phyloP scores from a whole-genome alignment of 2,329 filamentous ascomycete species.

The Hawksworthiomyces lignivorus region DNA sequence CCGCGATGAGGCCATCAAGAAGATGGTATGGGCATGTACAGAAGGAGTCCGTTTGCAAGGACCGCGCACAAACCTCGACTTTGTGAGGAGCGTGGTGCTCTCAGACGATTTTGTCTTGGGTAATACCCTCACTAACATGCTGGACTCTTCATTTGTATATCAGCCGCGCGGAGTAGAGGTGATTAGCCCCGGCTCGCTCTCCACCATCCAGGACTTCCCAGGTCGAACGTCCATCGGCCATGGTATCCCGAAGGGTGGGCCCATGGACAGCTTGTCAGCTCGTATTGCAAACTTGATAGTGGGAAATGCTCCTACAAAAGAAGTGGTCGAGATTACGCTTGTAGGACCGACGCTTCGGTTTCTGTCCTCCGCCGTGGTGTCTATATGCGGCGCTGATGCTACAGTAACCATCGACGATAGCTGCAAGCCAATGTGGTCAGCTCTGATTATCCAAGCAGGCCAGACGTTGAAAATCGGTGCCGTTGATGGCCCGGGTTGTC shows the following conservation, averaged over 20 bases:
- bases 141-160: too few species aligned
- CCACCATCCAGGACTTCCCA: slow-evolving; percentile 36
- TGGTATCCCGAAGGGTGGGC: slow-evolving; percentile 51
- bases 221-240: slow-evolving; percentile 48
- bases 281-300: slow-evolving; percentile 52
- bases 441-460: too few species aligned
- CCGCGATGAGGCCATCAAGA: slow-evolving; percentile 32
- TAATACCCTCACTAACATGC: slow-evolving; percentile 48
- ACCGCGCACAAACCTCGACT: slow-evolving; percentile 50
- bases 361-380: slow-evolving; percentile 43
- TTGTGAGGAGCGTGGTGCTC: slow-evolving; percentile 41
- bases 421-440: slow-evolving; percentile 15
- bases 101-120: slow-evolving; percentile 38
- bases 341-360: slow-evolving; percentile 53
- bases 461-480: too few species aligned
- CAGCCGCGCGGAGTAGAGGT: slow-evolving; percentile 48
- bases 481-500: too few species aligned
- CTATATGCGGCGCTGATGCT: slow-evolving; percentile 49
- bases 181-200: neutral
- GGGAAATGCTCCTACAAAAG: slow-evolving; percentile 43
- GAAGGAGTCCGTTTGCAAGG: too few species aligned
- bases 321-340: slow-evolving; percentile 53
- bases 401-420: slow-evolving; percentile 44
- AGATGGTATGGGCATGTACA: too few species aligned
- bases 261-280: slow-evolving; percentile 54